These are phyloP conservation scores for Amphibolis antarctica DNA, from an alignment of 106 monocot species.

Conservation along the genomic window DNA sequence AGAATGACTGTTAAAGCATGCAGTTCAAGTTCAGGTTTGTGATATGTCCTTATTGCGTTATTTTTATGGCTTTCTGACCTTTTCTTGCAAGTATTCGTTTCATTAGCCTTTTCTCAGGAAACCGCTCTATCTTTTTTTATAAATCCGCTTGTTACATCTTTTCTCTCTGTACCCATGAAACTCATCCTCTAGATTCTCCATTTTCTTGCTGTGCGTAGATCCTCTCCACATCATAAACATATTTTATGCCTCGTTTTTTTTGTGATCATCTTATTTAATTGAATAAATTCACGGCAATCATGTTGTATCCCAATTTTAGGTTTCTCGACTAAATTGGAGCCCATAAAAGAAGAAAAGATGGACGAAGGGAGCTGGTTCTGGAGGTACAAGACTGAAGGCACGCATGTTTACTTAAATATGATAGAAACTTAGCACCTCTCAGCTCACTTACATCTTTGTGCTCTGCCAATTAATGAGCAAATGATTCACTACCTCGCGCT, in stretches of 20 bases:
- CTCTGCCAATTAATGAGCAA: no score
- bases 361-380: conserved; percentile 80
- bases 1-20: conserved; percentile 41
- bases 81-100: no score
- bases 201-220: no score
- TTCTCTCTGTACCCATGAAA: no score
- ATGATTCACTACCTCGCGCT: neutral
- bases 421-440: conserved; percentile 21
- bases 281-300: neutral
- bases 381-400: conserved; percentile 51
- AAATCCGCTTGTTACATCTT: no score
- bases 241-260: neutral
- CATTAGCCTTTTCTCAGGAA: no score
- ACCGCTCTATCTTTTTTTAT: no score
- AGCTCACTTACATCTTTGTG: neutral
- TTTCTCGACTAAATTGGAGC: conserved; percentile 48
- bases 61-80: no score
- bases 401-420: conserved; percentile 59
- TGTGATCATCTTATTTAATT: no score
- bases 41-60: neutral
- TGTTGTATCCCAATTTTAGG: conserved; percentile 22
- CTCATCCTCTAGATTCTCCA: no score
- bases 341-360: conserved; percentile 46
- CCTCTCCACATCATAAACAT: no score
- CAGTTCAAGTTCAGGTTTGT: conserved; percentile 31